Evolutionary conservation across 352 stramenopile species (phyloP).

Genomic region (Phytophthora meadii): DNA sequence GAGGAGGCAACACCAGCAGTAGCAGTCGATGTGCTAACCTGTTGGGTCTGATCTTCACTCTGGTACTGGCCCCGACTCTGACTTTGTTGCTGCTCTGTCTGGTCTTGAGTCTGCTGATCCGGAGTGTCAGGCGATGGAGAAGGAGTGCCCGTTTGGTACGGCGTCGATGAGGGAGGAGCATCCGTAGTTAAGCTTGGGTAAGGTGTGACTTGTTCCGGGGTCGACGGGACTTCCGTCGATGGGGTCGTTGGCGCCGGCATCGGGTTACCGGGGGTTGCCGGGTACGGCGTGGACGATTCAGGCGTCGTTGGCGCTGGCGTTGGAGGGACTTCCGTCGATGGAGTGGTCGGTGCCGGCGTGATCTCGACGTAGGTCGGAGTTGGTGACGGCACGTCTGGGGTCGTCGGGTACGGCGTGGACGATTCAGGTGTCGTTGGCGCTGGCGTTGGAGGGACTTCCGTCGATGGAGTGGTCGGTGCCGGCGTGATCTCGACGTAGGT

Average conservation of each 20-base stretch:
- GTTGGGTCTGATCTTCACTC: slow-evolving; percentile 6
- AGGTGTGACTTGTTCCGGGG: neutral
- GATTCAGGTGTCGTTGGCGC: too few relatives aligned
- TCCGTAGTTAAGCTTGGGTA: neutral
- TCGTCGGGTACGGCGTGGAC: too few relatives aligned
- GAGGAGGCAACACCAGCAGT: neutral
- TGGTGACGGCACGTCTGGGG: too few relatives aligned
- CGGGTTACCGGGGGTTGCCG: neutral
- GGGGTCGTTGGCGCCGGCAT: slow-evolving; percentile 2
- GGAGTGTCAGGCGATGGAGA: slow-evolving; percentile 2
- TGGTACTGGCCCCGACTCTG: neutral
- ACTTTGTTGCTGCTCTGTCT: slow-evolving; percentile 9
- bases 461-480: too few relatives aligned
- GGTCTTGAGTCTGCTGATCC: slow-evolving; percentile 18
- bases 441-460: too few relatives aligned
- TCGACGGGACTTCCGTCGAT: neutral
- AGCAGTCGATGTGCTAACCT: slow-evolving; percentile 14
- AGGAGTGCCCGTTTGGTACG: neutral
- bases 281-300: neutral
- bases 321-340: too few relatives aligned
- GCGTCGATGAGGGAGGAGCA: neutral
- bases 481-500: too few relatives aligned
- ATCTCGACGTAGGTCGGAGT: too few relatives aligned
- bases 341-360: too few relatives aligned
- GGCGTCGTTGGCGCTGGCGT: too few relatives aligned